phyloP scores from a whole-genome alignment of 768 basidiomycete genomes.

The Pulveroboletus sp. region DNA sequence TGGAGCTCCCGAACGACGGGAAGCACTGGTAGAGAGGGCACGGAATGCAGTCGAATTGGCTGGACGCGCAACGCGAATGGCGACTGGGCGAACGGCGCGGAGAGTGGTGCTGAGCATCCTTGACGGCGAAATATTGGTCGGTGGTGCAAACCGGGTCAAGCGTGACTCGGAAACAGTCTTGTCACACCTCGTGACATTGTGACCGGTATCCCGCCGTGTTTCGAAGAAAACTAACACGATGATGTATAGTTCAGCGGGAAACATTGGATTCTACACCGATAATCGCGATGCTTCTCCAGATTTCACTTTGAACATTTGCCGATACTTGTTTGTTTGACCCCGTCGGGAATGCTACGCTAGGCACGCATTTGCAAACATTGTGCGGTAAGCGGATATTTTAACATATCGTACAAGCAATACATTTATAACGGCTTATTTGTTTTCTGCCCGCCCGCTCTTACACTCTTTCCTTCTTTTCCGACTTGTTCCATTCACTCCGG shows the following conservation, averaged over 20 bases:
- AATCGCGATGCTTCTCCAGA: background rate
- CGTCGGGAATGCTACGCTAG: constrained; percentile 8
- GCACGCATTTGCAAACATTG: constrained; percentile 33
- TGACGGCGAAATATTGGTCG: constrained; percentile 12
- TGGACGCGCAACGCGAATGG: constrained; percentile 17
- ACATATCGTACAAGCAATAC: background rate
- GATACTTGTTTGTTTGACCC: background rate
- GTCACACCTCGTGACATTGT: constrained; percentile 27
- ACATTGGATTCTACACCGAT: no score
- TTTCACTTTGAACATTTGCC: background rate
- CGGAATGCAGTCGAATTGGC: constrained; percentile 38
- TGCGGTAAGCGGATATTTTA: constrained; percentile 12
- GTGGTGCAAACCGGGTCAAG: constrained; percentile 26
- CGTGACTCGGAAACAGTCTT: constrained; percentile 22
- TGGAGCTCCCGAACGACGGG: constrained; percentile 55
- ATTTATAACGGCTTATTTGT: constrained; percentile 9
- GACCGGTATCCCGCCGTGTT: no score
- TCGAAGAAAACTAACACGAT: no score
- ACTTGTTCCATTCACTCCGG: constrained; percentile 1
- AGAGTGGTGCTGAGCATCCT: constrained; percentile 28
- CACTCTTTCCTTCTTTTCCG: constrained; percentile 1
- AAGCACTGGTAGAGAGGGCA: constrained; percentile 56
- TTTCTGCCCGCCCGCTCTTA: constrained; percentile 17
- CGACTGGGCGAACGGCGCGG: constrained; percentile 28
- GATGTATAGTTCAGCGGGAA: no score